phyloP scores from a whole-genome alignment of 495 filamentous ascomycete species.

The Hypoxylon fragiforme region DNA sequence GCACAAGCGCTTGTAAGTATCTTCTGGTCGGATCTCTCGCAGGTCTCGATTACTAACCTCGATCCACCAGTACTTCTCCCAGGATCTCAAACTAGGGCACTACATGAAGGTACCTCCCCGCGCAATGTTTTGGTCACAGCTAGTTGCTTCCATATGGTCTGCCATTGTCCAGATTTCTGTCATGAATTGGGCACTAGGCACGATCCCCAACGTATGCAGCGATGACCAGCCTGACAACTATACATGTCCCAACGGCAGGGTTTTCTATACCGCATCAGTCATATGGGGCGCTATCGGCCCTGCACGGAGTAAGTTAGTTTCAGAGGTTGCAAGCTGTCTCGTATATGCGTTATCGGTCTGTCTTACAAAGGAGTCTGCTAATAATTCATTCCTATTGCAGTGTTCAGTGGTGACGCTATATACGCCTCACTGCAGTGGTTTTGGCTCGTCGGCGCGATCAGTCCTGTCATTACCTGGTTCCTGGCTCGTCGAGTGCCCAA shows the following conservation, averaged over 20 bases:
- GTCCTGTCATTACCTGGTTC: conserved; percentile 62
- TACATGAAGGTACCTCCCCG: conserved; percentile 73
- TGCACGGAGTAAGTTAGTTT: conserved; percentile 40
- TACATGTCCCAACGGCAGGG: conserved; percentile 64
- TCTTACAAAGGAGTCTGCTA: not conserved
- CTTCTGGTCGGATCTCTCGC: too few relatives aligned
- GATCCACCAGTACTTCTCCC: conserved; percentile 36
- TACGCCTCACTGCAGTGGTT: conserved; percentile 70
- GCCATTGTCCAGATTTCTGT: conserved; percentile 68
- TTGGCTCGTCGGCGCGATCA: conserved; percentile 65
- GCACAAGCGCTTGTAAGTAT: conserved; percentile 50
- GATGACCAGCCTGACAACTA: conserved; percentile 60
- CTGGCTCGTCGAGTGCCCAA: conserved; percentile 62
- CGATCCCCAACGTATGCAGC: conserved; percentile 63
- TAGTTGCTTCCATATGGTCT: conserved; percentile 64
- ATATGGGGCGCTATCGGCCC: conserved; percentile 59
- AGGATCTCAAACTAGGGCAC: conserved; percentile 64
- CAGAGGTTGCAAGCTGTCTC: not conserved
- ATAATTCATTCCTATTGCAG: conserved; percentile 5
- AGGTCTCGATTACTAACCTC: conserved; percentile 8
- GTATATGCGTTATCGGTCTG: not conserved
- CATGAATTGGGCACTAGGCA: conserved; percentile 66
- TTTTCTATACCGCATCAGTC: conserved; percentile 65
- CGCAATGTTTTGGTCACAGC: conserved; percentile 67
- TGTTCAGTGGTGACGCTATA: conserved; percentile 63